These are phyloP conservation scores for Geotrichum reessii DNA, from an alignment of 1,139 yeast genomes.

Conservation along the genomic window DNA sequence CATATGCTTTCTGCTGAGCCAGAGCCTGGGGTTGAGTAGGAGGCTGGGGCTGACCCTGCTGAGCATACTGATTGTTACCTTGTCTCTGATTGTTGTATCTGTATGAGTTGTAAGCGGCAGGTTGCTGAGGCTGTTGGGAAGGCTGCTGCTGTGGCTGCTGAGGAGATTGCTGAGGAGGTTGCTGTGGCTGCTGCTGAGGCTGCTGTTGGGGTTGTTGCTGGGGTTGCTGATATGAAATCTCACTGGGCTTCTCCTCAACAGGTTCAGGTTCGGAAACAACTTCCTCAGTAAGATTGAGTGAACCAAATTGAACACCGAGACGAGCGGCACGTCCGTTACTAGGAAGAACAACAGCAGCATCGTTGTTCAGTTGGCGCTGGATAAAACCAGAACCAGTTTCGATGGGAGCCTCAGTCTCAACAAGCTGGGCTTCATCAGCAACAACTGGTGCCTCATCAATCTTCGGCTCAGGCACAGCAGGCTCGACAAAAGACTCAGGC, in stretches of 20 bases:
- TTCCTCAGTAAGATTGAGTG: slow-evolving; percentile 43
- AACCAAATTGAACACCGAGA: slow-evolving; percentile 68
- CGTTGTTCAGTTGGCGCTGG: slow-evolving; percentile 40
- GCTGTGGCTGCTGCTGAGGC: slow-evolving; percentile 16
- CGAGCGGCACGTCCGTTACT: slow-evolving; percentile 46
- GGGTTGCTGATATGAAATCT: slow-evolving; percentile 22
- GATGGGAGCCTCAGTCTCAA: slow-evolving; percentile 3
- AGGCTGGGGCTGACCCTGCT: slow-evolving; percentile 16
- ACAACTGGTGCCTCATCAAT: slow-evolving; percentile 12
- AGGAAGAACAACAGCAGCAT: slow-evolving; percentile 64
- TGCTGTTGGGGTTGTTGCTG: slow-evolving; percentile 17
- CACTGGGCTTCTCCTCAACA: slow-evolving; percentile 28
- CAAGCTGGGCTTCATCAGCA: slow-evolving; percentile 20
- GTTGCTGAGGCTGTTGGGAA: slow-evolving; percentile 19
- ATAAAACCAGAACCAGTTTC: slow-evolving; percentile 17
- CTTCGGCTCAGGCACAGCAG: neutral
- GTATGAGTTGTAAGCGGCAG: slow-evolving; percentile 21
- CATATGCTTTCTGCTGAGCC: slow-evolving; percentile 26
- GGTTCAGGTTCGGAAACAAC: slow-evolving; percentile 23
- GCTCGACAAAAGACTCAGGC: slow-evolving; percentile 25
- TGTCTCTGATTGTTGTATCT: slow-evolving; percentile 15
- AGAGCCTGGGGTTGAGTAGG: slow-evolving; percentile 18
- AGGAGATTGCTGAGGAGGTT: slow-evolving; percentile 19
- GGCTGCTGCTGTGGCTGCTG: slow-evolving; percentile 13
- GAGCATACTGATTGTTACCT: slow-evolving; percentile 17